Evolutionary conservation across 1,284 basidiomycete species (phyloP).

Genomic region (Ganoderma sinense): DNA sequence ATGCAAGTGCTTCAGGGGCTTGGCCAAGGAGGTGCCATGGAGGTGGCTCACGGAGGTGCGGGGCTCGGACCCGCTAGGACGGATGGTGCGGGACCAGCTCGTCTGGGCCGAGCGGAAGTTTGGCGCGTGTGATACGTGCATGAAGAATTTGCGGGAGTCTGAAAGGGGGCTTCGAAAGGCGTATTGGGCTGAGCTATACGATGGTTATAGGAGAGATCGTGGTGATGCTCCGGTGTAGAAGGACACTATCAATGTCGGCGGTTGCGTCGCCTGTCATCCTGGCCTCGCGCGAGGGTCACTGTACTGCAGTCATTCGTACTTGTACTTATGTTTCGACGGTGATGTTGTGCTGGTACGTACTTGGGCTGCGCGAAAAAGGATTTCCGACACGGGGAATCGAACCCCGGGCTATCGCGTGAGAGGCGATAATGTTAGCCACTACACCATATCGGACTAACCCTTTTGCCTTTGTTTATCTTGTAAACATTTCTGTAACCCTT

Average conservation of each 20-base stretch:
- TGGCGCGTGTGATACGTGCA: not conserved
- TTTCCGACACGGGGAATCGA: slow-evolving; percentile 3
- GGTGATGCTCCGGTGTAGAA: no score
- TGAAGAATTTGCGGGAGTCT: not conserved
- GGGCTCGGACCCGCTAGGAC: not conserved
- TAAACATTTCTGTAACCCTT: no score
- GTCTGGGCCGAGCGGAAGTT: not conserved
- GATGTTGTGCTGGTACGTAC: no score
- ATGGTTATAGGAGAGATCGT: not conserved
- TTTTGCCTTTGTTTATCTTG: no score
- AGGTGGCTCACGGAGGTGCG: not conserved
- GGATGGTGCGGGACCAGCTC: not conserved
- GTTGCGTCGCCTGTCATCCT: no score
- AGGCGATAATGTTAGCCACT: slow-evolving; percentile 2
- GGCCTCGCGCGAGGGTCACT: no score
- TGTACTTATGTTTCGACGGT: no score
- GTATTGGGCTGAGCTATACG: not conserved
- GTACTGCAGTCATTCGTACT: no score
- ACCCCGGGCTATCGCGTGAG: slow-evolving; percentile 3
- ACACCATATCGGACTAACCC: not conserved
- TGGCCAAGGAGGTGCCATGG: not conserved
- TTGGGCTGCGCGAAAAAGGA: no score
- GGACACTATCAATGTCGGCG: no score
- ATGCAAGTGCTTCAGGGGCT: not conserved
- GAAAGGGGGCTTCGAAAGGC: not conserved